Base-by-base conservation (phyloP, 1,284 basidiomycete species). In the Marasmius fiardii region DNA sequence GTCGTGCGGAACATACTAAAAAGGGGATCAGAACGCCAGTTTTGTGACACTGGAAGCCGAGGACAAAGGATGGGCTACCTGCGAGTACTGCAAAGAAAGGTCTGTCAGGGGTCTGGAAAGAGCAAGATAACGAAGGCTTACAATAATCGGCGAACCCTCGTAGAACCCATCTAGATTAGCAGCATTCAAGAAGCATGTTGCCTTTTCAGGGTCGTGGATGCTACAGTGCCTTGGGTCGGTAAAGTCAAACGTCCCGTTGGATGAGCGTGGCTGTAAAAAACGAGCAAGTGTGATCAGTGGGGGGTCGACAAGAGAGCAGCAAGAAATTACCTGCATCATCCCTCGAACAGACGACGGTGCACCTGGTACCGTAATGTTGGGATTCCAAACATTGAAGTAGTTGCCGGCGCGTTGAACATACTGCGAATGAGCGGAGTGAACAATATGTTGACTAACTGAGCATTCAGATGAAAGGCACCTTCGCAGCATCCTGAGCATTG, bases 151-250 rank as follows among this genome's bases (percentile, higher is more conserved):
- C 1, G 81, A 82, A 31, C 78, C 74, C 69, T 87, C 83, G 61
- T 87, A 87, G 63, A 85, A 87, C 0, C 83, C 84, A 64, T 86
- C 83, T 12, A 73, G 65, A 41, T 81, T 79, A 2, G 71, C 73
- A 5, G 81, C 78, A 61, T 84, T 79, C 58, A 86, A 66, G 70
- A 82, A 86, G 61, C 84, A 87, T 0, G 81, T 83, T 2, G 82
- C 74, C 31, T 75, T 68, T 2, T 69, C 67, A 0, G 83, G 83
- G 62, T 85, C 83, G 58, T 85, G 77, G 35, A 80, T 73, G 62
- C 82, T 85, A 63, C 85, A 87, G 65, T 86, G 84, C 18, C 83
- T 70, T 0, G 85, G 84, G 64, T 86, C 83, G 7, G 83, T 85
- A 58, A 78, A 83, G 62, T 80, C 82, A 68, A 80, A 86, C 0